Evolutionary conservation across 495 filamentous ascomycete genomes (phyloP), one percentile per base, ranked within the genome.

Genomic region (Penicillium fimorum): DNA sequence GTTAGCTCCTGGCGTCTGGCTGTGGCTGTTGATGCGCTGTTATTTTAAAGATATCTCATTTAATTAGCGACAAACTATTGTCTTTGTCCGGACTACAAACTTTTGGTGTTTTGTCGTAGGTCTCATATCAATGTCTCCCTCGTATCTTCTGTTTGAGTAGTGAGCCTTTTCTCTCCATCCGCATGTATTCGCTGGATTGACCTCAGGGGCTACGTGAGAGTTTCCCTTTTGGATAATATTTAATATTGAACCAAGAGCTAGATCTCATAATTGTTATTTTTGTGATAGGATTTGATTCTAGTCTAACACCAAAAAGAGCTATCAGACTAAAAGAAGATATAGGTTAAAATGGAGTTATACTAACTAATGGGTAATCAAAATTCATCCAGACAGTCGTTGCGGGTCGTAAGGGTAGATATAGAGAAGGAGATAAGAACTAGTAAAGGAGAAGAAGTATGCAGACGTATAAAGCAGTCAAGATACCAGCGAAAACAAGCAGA

Each of bases 51-150:
- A 64, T 58, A 30, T 51, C 56, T 49, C 46, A 32, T 47, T 32
- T 35, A 33, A 56, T 46, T 49, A 37, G 33, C 47, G 64, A 51
- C 64, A 66, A 66, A 64, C 55, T 66, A 66, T 59, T 61, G 41
- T 62, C 58, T 64, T 67, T 64, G 61, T 61, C 61, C 17, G 35
- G 37, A 32, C 50, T 38, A 18, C 50, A 32, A 50, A 35, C 11
- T 10, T 18, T 45, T 22, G 9, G 5, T 25, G 15, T 38, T 33
- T 12, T 11, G 15, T 38, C n/a, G 15, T 38, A n/a, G n/a, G 35
- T 9, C 35, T 38, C n/a, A 6, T 38, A 17, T 38, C 15, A 15
- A 15, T 15, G 15, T 17, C 15, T 17, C 15, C 15, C 15, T 38
- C n/a, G 15, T n/a, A n/a, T 17, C n/a, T 17, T 17, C 35, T 38